A percentile compares a stretch with the other conserved stretches of the same genome.
These are phyloP conservation scores for Celoporthe dispersa DNA, from an alignment of 2,329 filamentous ascomycete species.

Conservation along the genomic window DNA sequence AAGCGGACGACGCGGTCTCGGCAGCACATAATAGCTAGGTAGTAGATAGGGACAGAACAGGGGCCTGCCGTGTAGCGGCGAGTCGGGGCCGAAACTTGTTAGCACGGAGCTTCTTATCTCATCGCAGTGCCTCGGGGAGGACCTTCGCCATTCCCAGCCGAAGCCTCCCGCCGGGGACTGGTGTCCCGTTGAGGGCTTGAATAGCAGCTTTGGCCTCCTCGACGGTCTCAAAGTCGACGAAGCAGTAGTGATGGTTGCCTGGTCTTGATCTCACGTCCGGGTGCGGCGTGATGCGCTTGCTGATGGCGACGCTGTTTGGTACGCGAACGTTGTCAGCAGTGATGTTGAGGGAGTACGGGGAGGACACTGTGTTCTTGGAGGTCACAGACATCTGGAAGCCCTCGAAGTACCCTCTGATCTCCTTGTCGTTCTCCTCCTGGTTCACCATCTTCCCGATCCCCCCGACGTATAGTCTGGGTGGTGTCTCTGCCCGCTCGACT, in stretches of 20 bases:
- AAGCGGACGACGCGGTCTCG: background rate
- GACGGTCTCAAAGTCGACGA: constrained; percentile 63
- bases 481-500: constrained; percentile 37
- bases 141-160: constrained; percentile 27
- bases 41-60: constrained; percentile 3
- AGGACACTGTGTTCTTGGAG: background rate
- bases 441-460: constrained; percentile 54
- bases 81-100: too few relatives aligned
- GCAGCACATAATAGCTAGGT: background rate
- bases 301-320: constrained; percentile 41
- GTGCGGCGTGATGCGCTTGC: constrained; percentile 62
- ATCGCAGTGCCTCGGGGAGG: background rate
- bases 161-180: constrained; percentile 29
- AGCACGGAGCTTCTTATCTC: background rate
- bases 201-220: constrained; percentile 60
- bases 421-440: constrained; percentile 50
- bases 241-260: constrained; percentile 66
- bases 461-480: constrained; percentile 54
- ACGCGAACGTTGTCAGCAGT: constrained; percentile 2
- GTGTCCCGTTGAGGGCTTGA: constrained; percentile 43
- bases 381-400: constrained; percentile 46
- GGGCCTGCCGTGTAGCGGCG: background rate
- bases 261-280: constrained; percentile 55
- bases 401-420: constrained; percentile 52
- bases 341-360: background rate